These are phyloP conservation scores for Calonectria pseudoreteaudii DNA, from an alignment of 2,329 filamentous ascomycete genomes.

Conservation along the genomic window DNA sequence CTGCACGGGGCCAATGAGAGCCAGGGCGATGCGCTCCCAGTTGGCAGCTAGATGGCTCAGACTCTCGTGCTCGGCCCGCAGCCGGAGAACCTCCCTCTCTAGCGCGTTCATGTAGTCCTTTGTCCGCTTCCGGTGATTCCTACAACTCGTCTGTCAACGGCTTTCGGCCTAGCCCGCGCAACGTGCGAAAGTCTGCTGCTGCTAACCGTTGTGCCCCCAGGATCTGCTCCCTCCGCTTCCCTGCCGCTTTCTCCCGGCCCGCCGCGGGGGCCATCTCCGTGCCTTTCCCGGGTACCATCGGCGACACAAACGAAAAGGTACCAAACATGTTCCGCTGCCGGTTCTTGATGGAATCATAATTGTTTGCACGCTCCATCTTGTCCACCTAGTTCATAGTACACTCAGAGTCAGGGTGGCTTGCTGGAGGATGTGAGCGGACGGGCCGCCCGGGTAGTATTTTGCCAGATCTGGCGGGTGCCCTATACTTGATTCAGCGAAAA, in stretches of 20 bases:
- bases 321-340: constrained; percentile 3
- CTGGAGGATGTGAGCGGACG: background rate
- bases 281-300: background rate
- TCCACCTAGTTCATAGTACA: background rate
- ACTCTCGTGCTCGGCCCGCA: background rate
- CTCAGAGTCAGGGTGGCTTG: background rate
- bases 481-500: background rate
- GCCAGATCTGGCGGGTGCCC: background rate
- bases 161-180: background rate
- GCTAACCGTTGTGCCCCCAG: constrained; percentile 6
- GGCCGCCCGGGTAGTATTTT: background rate
- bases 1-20: background rate
- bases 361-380: constrained; percentile 2
- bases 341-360: constrained; percentile 5
- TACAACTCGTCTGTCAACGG: background rate
- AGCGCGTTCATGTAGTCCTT: constrained; percentile 11
- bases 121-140: constrained; percentile 13
- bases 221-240: constrained; percentile 2
- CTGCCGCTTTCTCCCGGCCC: background rate
- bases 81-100: constrained; percentile 5
- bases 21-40: constrained; percentile 4
- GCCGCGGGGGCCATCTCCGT: background rate
- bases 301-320: background rate
- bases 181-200: background rate
- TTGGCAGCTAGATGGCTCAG: constrained; percentile 1